Evolutionary conservation across 345 rosid species (phyloP).

Genomic region (Rhodamnia rubescens): DNA sequence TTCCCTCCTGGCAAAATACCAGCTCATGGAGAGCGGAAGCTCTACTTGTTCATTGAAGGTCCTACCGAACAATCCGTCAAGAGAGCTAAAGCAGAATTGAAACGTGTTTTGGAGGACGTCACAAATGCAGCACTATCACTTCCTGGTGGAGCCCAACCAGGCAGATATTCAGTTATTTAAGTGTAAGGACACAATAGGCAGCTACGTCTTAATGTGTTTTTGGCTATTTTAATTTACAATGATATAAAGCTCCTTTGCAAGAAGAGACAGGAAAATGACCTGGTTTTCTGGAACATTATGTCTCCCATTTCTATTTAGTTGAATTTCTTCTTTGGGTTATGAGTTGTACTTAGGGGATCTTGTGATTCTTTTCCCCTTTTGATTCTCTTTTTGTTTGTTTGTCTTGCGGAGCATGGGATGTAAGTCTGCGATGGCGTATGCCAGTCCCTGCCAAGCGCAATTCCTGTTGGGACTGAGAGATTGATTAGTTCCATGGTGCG

Average conservation of each 20-base stretch:
- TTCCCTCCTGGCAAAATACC: slow-evolving; percentile 55
- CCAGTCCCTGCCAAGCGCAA: neutral
- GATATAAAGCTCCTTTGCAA: neutral
- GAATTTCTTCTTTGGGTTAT: neutral
- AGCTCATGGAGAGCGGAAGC: slow-evolving; percentile 84
- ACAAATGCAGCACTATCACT: slow-evolving; percentile 71
- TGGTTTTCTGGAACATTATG: neutral
- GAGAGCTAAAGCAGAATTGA: slow-evolving; percentile 77
- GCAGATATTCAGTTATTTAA: slow-evolving; percentile 84
- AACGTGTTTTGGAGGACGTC: slow-evolving; percentile 85
- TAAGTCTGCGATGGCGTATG: neutral
- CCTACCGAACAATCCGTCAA: slow-evolving; percentile 86
- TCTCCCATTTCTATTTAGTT: neutral
- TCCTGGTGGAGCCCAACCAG: slow-evolving; percentile 87
- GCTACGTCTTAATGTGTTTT: neutral
- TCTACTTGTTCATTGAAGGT: slow-evolving; percentile 85
- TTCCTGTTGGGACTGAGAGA: neutral
- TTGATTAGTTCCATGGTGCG: neutral
- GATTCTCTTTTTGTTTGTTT: neutral
- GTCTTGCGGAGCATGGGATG: neutral
- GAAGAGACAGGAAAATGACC: neutral
- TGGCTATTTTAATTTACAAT: neutral
- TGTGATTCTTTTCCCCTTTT: neutral
- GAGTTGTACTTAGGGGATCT: neutral
- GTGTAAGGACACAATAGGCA: slow-evolving; percentile 28